phyloP scores from a whole-genome alignment of 768 basidiomycete genomes.

The Lactarius tabidus region DNA sequence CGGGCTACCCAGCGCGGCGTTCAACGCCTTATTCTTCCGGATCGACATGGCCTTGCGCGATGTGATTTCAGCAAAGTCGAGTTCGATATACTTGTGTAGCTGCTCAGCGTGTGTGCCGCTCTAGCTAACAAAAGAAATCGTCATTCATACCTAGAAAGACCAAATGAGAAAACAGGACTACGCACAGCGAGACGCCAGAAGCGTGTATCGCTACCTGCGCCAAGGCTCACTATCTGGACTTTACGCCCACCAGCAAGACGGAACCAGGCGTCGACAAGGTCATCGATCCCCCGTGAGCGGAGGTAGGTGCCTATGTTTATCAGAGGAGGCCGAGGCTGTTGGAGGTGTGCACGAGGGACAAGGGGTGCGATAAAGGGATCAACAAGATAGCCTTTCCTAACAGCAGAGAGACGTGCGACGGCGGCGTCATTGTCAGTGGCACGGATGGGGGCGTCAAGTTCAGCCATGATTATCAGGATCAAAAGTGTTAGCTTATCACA shows the following conservation, averaged over 20 bases:
- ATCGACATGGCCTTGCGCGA: constrained; percentile 79
- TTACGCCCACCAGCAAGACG: constrained; percentile 40
- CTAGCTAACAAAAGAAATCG: constrained; percentile 35
- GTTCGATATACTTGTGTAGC: constrained; percentile 69
- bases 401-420: constrained; percentile 81
- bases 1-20: constrained; percentile 45
- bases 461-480: constrained; percentile 25
- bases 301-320: constrained; percentile 96
- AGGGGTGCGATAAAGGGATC: constrained; percentile 72
- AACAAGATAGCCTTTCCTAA: constrained; percentile 68
- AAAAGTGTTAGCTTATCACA: too few relatives aligned
- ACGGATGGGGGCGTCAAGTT: constrained; percentile 61
- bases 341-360: constrained; percentile 62
- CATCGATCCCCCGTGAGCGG: constrained; percentile 75
- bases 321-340: constrained; percentile 66
- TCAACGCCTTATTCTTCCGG: constrained; percentile 58
- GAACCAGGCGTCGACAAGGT: constrained; percentile 57
- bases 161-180: constrained; percentile 23
- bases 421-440: constrained; percentile 82
- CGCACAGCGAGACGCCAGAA: constrained; percentile 89
- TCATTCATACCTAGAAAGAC: not conserved
- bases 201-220: constrained; percentile 92
- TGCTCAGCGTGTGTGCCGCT: constrained; percentile 48
- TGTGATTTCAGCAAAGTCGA: constrained; percentile 89
- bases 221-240: constrained; percentile 90